Evolutionary conservation across 2,329 filamentous ascomycete genomes (phyloP).

Genomic region (Davidsoniella eucalypti): DNA sequence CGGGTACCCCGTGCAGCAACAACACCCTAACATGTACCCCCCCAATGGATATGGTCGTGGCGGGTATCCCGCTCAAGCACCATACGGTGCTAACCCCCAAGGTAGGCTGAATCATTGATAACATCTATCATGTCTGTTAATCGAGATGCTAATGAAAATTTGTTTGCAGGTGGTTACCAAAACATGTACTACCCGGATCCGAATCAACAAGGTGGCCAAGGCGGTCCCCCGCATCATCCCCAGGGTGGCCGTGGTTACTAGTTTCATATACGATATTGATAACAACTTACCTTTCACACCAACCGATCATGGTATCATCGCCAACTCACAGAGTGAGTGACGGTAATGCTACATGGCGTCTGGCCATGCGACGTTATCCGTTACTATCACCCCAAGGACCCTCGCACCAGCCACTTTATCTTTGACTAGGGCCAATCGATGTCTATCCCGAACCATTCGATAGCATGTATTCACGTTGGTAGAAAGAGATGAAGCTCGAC

Average conservation of each 20-base stretch:
- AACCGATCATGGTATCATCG: no score
- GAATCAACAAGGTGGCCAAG: constrained; percentile 22
- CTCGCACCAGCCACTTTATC: no score
- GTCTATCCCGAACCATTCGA: no score
- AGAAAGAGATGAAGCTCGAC: no score
- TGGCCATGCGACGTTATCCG: no score
- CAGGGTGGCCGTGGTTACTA: constrained; percentile 27
- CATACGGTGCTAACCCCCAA: constrained; percentile 24
- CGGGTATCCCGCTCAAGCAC: constrained; percentile 21
- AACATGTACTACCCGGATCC: constrained; percentile 26
- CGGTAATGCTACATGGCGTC: no score
- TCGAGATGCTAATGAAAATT: not conserved
- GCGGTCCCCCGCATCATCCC: constrained; percentile 13
- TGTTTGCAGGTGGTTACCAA: constrained; percentile 3
- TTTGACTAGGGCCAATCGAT: no score
- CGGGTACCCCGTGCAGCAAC: constrained; percentile 4
- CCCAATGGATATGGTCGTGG: constrained; percentile 23
- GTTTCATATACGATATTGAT: no score
- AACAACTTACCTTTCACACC: no score
- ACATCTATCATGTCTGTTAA: not conserved
- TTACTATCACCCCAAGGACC: no score
- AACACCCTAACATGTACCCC: constrained; percentile 23
- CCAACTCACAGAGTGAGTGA: no score
- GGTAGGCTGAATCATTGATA: constrained; percentile 20
- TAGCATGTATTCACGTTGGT: no score